phyloP scores from a whole-genome alignment of 2,329 filamentous ascomycete genomes.

The Aspergillus pseudoglaucus region DNA sequence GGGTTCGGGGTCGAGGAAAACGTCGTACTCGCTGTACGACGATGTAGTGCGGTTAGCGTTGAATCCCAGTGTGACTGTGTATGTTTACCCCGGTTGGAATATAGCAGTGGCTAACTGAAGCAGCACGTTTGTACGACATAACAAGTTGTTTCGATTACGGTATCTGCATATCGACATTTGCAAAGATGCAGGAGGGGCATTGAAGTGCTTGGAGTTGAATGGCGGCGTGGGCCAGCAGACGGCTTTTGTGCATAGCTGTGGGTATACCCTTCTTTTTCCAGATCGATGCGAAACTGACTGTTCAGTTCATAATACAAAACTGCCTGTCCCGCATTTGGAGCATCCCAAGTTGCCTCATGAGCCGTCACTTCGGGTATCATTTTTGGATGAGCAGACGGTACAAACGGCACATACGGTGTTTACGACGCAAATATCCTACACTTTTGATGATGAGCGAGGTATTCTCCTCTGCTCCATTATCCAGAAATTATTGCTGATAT shows the following conservation, averaged over 20 bases:
- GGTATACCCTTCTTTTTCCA: conserved; percentile 8
- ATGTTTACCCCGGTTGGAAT: conserved; percentile 6
- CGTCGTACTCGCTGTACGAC: conserved; percentile 24
- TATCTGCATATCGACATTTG: conserved; percentile 35
- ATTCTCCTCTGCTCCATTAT: conserved; percentile 2
- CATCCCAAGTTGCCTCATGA: conserved; percentile 32
- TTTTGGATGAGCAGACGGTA: conserved; percentile 39
- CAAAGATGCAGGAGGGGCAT: conserved; percentile 30
- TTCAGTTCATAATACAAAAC: conserved; percentile 30
- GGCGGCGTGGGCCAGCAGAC: conserved; percentile 31
- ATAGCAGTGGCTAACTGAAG: not conserved
- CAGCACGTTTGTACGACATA: conserved; percentile 35
- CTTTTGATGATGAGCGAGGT: conserved; percentile 39
- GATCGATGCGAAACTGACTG: not conserved
- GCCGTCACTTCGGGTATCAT: conserved; percentile 33
- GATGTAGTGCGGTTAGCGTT: conserved; percentile 26
- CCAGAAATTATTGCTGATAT: conserved; percentile 2
- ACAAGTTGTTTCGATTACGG: conserved; percentile 34
- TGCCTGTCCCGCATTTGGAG: conserved; percentile 38
- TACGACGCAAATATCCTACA: conserved; percentile 35
- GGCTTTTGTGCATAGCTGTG: conserved; percentile 34
- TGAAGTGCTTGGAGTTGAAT: conserved; percentile 33
- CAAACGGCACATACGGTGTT: conserved; percentile 34
- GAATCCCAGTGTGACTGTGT: conserved; percentile 30
- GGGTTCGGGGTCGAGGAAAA: conserved; percentile 24